Evolutionary conservation across 768 basidiomycete species (phyloP), one percentile per base, ranked within the genome.

Genomic region (Cystobasidium tubakii): DNA sequence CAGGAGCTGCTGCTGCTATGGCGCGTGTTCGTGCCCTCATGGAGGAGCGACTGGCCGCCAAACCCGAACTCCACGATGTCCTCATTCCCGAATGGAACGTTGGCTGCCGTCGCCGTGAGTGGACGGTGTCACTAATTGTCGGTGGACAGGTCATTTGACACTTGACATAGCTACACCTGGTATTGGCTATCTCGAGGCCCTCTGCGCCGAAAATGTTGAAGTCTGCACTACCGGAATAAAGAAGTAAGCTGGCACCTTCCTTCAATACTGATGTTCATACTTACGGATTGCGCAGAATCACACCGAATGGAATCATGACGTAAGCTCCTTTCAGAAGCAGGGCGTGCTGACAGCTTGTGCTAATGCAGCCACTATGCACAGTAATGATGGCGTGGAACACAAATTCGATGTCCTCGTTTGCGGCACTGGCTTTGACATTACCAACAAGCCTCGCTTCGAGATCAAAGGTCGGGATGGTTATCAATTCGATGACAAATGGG

Each of bases 371-470:
- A 15, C 13, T 34, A 34, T 27, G 9, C 21, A 25, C 27, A 60
- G 57, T 15, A 60, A 60, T 29, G 57, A 75, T 34, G 76, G 75
- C 33, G 50, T 36, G 13, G 25, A 75, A 21, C 42, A 63, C 62
- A 70, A 75, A 13, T 57, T 62, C 34, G 76, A 77, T 39, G 62
- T 64, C 19, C 60, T 77, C 23, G 33, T 75, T n/a, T 77, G 76
- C 65, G 76, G 74, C 1, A 77, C 76, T 19, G 75, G 76, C 12
- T 77, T 77, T 66, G 71, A 77, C 53, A 62, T 73, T 25, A 44
- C 31, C 13, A 53, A 57, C 44, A 55, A 55, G 25, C 75, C 75
- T 31, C 64, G 57, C 9, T 74, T 74, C 54, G 44, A 50, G 19
- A 34, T 67, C 43, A 29, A 27, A 10, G 73, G 73, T 1, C 62